Evolutionary conservation across 2,329 filamentous ascomycete genomes (phyloP), one percentile per base, ranked within the genome.

Genomic region (Elsinoe arachidis): DNA sequence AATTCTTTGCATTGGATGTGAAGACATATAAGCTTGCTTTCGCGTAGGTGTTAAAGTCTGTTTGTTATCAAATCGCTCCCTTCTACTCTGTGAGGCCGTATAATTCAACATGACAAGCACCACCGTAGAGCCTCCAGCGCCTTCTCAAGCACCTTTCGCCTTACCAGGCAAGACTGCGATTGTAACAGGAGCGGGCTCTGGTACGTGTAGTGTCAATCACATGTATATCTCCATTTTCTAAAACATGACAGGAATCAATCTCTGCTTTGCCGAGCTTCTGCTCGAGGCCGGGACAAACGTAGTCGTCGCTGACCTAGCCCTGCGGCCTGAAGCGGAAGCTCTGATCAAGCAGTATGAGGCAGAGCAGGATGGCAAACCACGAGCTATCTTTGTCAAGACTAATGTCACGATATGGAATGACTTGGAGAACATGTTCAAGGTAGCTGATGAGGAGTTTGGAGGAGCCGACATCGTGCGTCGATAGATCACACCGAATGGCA

Each of bases 321-420:
- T 79, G 0, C 72, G 76, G 1, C 74, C 74, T 0, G 76, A 79
- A 66, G 76, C 76, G 2, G 66, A 74, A 57, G 61, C 67, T n/a
- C 63, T 78, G 1, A 53, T 76, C 7, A 63, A 72, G 17, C 53
- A 70, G n/a, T 66, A 74, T 58, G 62, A 63, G 0, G 63, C 61
- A 11, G 60, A 61, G 46, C 60, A 59, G 33, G 43, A 46, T 12
- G 46, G 33, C 21, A 66, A 62, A 12, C 68, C 73, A 5, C 64
- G 69, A 34, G 75, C 74, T 1, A 58, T 72, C 3, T 74, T 74
- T 60, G 62, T 72, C 19, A 67, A 73, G 60, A 76, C 76, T 1
- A 72, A 79, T 62, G 78, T 80, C 2, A 73, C 69, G 4, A 70
- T 74, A 15, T 81, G 78, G 78, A 58, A 64, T 4, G 72, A 80